Conservation (phyloP, 2,329 filamentous ascomycete genomes). For the Penicillium sp. region DNA sequence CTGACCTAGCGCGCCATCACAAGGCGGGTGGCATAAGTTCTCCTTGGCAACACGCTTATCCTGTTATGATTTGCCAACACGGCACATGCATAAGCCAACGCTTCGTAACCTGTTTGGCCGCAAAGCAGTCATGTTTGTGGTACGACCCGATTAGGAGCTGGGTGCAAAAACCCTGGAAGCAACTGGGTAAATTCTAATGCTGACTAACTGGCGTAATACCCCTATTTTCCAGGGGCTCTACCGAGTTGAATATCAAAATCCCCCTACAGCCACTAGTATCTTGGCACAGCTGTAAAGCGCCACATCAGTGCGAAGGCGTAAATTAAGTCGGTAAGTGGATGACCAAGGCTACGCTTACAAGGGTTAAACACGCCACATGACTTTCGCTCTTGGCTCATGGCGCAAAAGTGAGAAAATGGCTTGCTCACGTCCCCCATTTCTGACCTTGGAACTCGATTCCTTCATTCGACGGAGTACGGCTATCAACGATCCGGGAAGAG, state of each 20-base stretch:
- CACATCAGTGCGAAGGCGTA: not conserved
- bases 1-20: not conserved
- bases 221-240: not conserved
- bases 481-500: not conserved
- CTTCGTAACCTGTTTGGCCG: not conserved
- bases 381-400: not conserved
- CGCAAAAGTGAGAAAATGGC: not conserved
- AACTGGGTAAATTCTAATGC: not conserved
- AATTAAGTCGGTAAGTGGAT: not conserved
- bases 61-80: slow-evolving; percentile 1
- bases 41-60: slow-evolving; percentile 5
- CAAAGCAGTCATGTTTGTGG: not conserved
- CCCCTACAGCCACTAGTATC: not conserved
- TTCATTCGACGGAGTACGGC: too few relatives aligned
- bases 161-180: not conserved
- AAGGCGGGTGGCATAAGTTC: not conserved
- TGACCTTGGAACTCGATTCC: not conserved
- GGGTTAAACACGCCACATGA: not conserved
- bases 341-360: not conserved
- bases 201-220: not conserved
- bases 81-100: not conserved
- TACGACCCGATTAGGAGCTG: not conserved
- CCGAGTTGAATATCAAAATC: too few relatives aligned
- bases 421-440: not conserved
- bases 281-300: not conserved